phyloP scores from a whole-genome alignment of 1,284 basidiomycete species.

The Phellopilus nigrolimitatus region DNA sequence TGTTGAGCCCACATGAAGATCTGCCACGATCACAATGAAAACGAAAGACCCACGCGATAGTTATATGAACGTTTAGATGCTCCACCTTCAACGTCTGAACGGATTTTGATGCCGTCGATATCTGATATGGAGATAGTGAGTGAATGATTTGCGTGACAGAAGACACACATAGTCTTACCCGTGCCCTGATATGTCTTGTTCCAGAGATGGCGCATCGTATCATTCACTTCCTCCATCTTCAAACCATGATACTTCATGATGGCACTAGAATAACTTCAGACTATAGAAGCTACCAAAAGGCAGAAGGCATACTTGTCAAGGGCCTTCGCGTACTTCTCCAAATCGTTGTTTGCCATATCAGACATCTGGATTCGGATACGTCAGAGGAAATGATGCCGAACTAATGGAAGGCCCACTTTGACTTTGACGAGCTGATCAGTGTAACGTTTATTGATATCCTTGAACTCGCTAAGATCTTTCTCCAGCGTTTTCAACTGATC shows the following conservation, averaged over 20 bases:
- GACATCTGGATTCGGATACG: constrained; percentile 58
- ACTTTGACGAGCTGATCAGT: constrained; percentile 91
- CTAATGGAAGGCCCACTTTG: constrained; percentile 53
- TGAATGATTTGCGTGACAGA: neutral
- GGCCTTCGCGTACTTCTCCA: constrained; percentile 97
- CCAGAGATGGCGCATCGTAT: constrained; percentile 94
- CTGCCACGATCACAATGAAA: constrained; percentile 15
- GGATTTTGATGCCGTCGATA: constrained; percentile 96
- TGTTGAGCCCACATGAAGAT: constrained; percentile 33
- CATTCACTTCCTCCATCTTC: constrained; percentile 99
- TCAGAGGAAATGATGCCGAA: neutral
- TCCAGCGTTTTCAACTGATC: constrained; percentile 66
- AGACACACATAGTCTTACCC: constrained; percentile 47
- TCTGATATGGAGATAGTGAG: constrained; percentile 44
- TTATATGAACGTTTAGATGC: constrained; percentile 92
- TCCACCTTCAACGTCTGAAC: constrained; percentile 89
- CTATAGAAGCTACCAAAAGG: too few species aligned
- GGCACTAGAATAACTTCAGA: constrained; percentile 50
- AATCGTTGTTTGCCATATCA: constrained; percentile 90
- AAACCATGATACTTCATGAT: constrained; percentile 98
- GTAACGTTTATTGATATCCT: constrained; percentile 82
- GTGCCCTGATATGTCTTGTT: constrained; percentile 99
- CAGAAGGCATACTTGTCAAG: constrained; percentile 72
- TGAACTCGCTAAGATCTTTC: constrained; percentile 81
- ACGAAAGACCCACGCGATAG: constrained; percentile 69